Evolutionary conservation across 2,329 filamentous ascomycete species (phyloP).

Genomic region (Neocatenulostroma microsporum): DNA sequence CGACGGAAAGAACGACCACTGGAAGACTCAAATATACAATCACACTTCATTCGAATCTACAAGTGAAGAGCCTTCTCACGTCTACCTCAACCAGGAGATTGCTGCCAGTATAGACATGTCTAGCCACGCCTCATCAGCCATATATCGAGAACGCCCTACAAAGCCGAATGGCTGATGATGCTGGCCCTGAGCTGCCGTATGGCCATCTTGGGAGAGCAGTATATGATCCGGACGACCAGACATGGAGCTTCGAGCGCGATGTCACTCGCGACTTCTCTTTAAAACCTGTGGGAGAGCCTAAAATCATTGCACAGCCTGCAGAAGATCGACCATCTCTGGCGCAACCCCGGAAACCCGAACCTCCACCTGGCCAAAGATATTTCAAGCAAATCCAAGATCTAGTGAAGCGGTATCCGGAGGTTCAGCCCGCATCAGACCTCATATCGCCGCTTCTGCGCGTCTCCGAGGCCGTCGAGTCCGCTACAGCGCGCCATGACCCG

Average conservation of each 20-base stretch:
- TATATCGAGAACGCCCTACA: no score
- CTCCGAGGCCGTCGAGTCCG: constrained; percentile 27
- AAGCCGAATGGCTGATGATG: constrained; percentile 52
- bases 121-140: constrained; percentile 1
- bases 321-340: neutral
- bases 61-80: no score
- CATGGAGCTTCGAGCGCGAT: constrained; percentile 35
- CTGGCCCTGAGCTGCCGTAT: constrained; percentile 42
- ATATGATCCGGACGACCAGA: constrained; percentile 41
- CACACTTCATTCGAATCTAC: no score
- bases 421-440: constrained; percentile 14
- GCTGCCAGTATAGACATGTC: constrained; percentile 17
- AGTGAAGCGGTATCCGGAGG: constrained; percentile 15
- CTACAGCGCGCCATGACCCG: constrained; percentile 33
- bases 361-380: constrained; percentile 9
- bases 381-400: constrained; percentile 16
- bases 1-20: no score
- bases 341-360: neutral
- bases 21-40: no score
- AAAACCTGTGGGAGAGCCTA: constrained; percentile 23
- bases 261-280: no score
- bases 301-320: constrained; percentile 11
- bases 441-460: constrained; percentile 17
- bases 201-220: constrained; percentile 47
- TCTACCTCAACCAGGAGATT: no score